These are phyloP conservation scores for Xylariaceae sp. DNA, from an alignment of 2,329 filamentous ascomycete species.

Conservation along the genomic window DNA sequence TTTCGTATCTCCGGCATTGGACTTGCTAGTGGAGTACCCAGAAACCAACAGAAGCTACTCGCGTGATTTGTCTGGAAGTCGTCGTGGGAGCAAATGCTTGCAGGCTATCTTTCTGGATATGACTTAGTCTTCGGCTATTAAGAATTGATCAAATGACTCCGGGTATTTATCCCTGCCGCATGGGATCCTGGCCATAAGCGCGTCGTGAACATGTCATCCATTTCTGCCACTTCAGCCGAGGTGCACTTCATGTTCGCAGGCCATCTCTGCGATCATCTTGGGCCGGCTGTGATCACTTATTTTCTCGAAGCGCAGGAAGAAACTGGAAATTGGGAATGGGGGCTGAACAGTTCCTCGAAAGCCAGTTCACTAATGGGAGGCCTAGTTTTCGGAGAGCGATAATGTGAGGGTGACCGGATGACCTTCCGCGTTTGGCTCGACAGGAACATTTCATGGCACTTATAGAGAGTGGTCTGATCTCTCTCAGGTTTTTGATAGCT, in stretches of 20 bases:
- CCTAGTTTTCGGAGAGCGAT: constrained; percentile 15
- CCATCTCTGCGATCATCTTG: constrained; percentile 15
- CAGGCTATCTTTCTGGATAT: constrained; percentile 1
- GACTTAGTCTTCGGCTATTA: background rate
- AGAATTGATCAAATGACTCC: constrained; percentile 14
- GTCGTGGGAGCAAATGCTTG: constrained; percentile 1
- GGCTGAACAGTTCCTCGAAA: too few species aligned
- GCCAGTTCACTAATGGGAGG: constrained; percentile 2
- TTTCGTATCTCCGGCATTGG: background rate
- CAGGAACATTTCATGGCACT: constrained; percentile 7
- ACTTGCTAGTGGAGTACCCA: background rate
- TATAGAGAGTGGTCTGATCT: background rate
- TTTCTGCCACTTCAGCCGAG: constrained; percentile 18
- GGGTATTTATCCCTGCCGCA: constrained; percentile 10
- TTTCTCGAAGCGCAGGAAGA: background rate
- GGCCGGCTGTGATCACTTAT: background rate
- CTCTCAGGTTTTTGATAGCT: too few species aligned
- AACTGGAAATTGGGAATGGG: too few species aligned
- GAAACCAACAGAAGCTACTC: background rate
- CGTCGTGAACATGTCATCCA: constrained; percentile 9
- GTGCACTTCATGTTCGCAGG: constrained; percentile 15
- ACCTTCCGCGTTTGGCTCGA: constrained; percentile 16
- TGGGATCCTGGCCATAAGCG: constrained; percentile 4
- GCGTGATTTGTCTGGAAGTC: background rate
- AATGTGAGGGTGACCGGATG: constrained; percentile 5